These are phyloP conservation scores for Penicillium psychrosexuale DNA, from an alignment of 2,329 filamentous ascomycete species.

Conservation along the genomic window DNA sequence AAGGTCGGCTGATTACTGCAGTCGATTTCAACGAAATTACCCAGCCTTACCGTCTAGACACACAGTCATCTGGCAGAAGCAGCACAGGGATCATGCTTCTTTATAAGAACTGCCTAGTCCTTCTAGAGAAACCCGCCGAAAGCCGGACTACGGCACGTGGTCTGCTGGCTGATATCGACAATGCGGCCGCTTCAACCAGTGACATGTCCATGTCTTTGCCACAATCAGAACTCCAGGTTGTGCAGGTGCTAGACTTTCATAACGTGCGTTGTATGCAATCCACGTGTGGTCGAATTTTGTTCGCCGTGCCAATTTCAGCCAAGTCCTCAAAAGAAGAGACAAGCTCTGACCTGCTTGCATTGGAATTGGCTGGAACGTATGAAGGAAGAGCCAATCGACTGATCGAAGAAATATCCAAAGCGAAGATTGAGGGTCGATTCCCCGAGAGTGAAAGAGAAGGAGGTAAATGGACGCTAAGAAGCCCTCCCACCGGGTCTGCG, in stretches of 20 bases:
- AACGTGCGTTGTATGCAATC: conserved; percentile 65
- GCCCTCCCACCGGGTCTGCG: conserved; percentile 55
- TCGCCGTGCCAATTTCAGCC: conserved; percentile 32
- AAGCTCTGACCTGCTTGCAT: conserved; percentile 57
- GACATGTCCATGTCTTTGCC: conserved; percentile 25
- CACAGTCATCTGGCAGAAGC: conserved; percentile 39
- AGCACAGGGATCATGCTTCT: conserved; percentile 71
- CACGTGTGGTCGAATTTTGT: conserved; percentile 38
- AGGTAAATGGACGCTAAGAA: conserved; percentile 74
- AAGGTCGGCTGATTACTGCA: conserved; percentile 75
- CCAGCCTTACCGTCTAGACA: conserved; percentile 63
- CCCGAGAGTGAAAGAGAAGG: conserved; percentile 78
- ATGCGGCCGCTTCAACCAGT: conserved; percentile 59
- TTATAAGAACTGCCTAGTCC: conserved; percentile 76
- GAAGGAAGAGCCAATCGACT: conserved; percentile 74
- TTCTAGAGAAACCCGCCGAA: conserved; percentile 67
- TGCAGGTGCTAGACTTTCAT: conserved; percentile 66
- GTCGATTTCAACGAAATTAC: conserved; percentile 75
- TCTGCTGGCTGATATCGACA: conserved; percentile 80
- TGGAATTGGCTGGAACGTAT: conserved; percentile 70
- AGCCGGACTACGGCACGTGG: conserved; percentile 68
- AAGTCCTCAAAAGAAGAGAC: conserved; percentile 17
- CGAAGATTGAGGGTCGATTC: conserved; percentile 80
- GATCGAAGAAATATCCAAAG: conserved; percentile 82
- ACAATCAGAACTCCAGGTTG: conserved; percentile 69